A percentile compares a stretch with the other conserved stretches of the same genome.
Conservation (phyloP, 345 rosid genomes). For the Hypericum perforatum region DNA sequence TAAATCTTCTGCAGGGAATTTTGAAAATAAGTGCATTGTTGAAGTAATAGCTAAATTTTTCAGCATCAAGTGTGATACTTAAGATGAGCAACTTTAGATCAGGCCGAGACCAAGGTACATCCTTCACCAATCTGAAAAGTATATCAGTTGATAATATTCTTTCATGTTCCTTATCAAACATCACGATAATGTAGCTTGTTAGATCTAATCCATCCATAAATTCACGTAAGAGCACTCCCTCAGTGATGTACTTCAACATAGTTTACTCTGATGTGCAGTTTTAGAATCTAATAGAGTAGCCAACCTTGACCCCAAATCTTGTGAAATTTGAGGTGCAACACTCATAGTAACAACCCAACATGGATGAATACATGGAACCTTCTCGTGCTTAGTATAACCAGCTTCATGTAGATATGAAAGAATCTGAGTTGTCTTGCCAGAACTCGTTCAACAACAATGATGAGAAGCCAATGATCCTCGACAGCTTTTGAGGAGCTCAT, state of each 20-base stretch:
- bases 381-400: neutral
- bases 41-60: constrained; percentile 90
- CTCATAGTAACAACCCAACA: neutral
- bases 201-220: neutral
- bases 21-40: constrained; percentile 89
- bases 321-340: neutral
- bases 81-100: constrained; percentile 86
- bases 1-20: constrained; percentile 92
- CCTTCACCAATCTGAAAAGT: neutral
- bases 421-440: constrained; percentile 14
- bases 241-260: neutral
- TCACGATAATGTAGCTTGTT: neutral
- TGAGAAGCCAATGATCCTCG: too few relatives aligned
- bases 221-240: neutral
- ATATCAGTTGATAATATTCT: neutral
- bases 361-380: neutral
- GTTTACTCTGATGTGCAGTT: neutral
- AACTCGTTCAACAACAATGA: constrained; percentile 29
- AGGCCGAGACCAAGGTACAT: constrained; percentile 42
- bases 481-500: too few relatives aligned
- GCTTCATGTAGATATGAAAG: neutral
- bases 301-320: neutral
- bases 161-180: neutral
- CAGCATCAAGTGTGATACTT: constrained; percentile 97
- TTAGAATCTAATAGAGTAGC: neutral